Base-by-base conservation (phyloP, 805 yeast species). In the Yarrowia yakushimensis region DNA sequence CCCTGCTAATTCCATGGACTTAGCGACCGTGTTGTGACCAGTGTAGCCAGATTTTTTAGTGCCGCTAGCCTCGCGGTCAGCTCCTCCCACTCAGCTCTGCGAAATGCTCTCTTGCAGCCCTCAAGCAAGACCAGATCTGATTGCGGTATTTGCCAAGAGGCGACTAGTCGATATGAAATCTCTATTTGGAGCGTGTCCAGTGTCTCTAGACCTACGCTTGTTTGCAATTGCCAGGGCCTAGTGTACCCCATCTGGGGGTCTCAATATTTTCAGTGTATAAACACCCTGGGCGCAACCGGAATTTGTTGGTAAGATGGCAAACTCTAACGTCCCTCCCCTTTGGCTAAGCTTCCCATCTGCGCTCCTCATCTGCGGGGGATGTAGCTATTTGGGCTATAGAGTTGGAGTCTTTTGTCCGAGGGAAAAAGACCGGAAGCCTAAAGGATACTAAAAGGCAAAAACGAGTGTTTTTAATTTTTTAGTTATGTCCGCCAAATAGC, bases 361-460 rank as follows among this genome's bases (percentile, higher is more conserved):
- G 55, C 55, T 48, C 39, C 55, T 48, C 55, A 31, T 48, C 55
- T 48, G 55, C 55, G 55, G 55, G 55, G 55, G 20, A 48, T 48
- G 55, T 48, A 48, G 55, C 55, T 48, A 48, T 48, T 48, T 48
- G 55, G 8, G 28, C 15, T 18, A 15, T 23, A 31, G 15, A 33
- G 39, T 48, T 48, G n/a, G 30, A 20, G 39, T 48, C 55, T 48
- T 33, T 48, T 48, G 55, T 48, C 55, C 55, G 55, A 48, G 55
- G 55, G 55, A 48, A 31, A 48, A 48, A 48, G 55, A 48, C 55
- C 22, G 39, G 52, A 45, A 45, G 36, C 52, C 36, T 45, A 45
- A 45, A 45, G 36, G 15, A 12, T 45, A 45, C 36, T 45, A 30
- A 45, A 42, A 45, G 36, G 52, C 52, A 28, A 45, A 28, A 20